Base-by-base conservation (phyloP, 495 filamentous ascomycete genomes). In the Viridothelium virens region DNA sequence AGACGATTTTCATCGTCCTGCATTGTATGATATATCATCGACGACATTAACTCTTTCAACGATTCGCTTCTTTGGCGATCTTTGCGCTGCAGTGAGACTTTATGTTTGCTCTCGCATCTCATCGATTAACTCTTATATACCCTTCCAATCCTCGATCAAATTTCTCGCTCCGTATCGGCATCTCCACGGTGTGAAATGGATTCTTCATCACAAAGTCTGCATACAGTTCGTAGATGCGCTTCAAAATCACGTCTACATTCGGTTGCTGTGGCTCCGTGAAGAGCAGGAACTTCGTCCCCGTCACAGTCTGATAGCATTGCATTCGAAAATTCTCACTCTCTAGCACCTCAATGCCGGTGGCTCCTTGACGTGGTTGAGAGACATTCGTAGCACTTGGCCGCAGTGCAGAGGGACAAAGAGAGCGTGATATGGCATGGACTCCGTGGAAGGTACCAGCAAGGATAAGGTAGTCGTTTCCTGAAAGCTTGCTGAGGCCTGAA, bases 141-240 rank as follows among this genome's bases (percentile, higher is more conserved):
- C 82, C 86, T 71, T 81, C 82, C 72, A 98, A 76, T 77, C 88
- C 87, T 73, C 94, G 81, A 72, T 98, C 94, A 78, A 96, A 98
- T 64, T 88, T 87, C 76, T 97, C 94, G 78, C 92, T 96, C 67
- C 94, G 81, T 48, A 98, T 85, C 62, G 94, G 94, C 94, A 97
- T 98, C 80, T 98, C 94, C 38, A 93, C 81, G 74, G 92, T 90
- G 77, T 97, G 97, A 73, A 98, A 98, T 10, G 95, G 95, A 77
- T 97, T 98, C 82, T 97, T 97, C 91, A 96, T 96, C 71, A 97
- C 94, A 77, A 89, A 97, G 78, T 98, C 95, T 39, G 90, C 85
- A 78, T 97, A 98, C 62, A 97, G 78, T 76, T 97, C 94, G 77
- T 98, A 97, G 62, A 97, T 85, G 74, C 85, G 88, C 70, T 83